These are phyloP conservation scores for Dorcoceras hygrometricum DNA, from an alignment of 257 asterid genomes.

Conservation along the genomic window DNA sequence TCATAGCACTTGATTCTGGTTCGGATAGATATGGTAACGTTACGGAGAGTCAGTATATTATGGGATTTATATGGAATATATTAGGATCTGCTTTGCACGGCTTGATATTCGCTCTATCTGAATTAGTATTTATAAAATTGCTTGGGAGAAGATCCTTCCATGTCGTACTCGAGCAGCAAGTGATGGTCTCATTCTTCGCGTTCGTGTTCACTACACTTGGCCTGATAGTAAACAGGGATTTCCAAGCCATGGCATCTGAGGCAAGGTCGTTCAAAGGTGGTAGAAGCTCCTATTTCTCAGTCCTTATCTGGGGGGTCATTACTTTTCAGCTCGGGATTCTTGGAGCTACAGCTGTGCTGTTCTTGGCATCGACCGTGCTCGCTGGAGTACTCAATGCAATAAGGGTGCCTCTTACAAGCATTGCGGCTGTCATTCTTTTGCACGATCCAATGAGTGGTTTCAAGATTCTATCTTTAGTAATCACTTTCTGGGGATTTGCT, in stretches of 20 bases:
- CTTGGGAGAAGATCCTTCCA: conserved; percentile 78
- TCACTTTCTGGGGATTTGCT: conserved; percentile 91
- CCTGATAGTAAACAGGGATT: conserved; percentile 47
- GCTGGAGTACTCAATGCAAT: conserved; percentile 90
- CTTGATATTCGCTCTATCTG: conserved; percentile 82
- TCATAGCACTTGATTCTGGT: conserved; percentile 74
- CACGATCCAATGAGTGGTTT: conserved; percentile 91
- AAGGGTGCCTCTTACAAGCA: conserved; percentile 78
- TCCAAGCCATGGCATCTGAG: conserved; percentile 58
- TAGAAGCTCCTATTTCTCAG: conserved; percentile 44
- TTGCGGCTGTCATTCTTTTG: conserved; percentile 69
- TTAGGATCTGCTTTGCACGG: conserved; percentile 84
- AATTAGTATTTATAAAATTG: conserved; percentile 54
- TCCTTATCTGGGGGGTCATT: conserved; percentile 70
- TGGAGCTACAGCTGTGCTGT: conserved; percentile 74
- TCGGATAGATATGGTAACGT: conserved; percentile 63
- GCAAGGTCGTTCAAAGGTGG: conserved; percentile 64
- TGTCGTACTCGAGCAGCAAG: conserved; percentile 89
- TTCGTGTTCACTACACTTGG: conserved; percentile 77
- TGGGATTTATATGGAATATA: conserved; percentile 79
- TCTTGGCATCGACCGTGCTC: conserved; percentile 74
- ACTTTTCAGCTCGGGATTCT: conserved; percentile 80
- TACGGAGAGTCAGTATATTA: conserved; percentile 41
- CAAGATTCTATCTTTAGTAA: conserved; percentile 68
- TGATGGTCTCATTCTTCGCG: conserved; percentile 75